phyloP scores from a whole-genome alignment of 106 monocot species.

The Allium cepa region DNA sequence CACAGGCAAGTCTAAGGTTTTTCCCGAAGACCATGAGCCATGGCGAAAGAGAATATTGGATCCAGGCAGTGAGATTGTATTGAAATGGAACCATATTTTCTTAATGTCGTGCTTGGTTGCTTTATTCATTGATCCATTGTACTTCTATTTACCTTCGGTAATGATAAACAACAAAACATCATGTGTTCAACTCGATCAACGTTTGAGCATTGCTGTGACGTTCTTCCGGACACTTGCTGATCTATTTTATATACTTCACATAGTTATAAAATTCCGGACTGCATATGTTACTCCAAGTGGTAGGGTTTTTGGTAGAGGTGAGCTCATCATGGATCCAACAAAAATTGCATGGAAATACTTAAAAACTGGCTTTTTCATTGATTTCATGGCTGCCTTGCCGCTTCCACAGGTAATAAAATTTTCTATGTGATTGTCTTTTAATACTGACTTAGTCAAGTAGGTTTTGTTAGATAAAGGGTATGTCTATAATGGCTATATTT shows the following conservation, averaged over 20 bases:
- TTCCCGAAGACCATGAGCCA: constrained; percentile 32
- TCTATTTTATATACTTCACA: constrained; percentile 67
- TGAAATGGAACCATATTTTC: constrained; percentile 64
- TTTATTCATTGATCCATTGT: constrained; percentile 60
- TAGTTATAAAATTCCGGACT: constrained; percentile 70
- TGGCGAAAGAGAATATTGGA: constrained; percentile 51
- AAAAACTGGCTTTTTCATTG: constrained; percentile 65
- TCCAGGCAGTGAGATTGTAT: constrained; percentile 45
- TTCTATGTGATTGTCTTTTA: no score
- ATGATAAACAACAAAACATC: constrained; percentile 12
- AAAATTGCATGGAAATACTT: constrained; percentile 63
- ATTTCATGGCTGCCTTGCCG: constrained; percentile 67
- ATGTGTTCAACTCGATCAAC: constrained; percentile 41
- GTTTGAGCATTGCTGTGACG: constrained; percentile 36
- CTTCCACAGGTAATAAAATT: constrained; percentile 63
- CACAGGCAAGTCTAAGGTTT: constrained; percentile 21
- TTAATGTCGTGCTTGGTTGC: constrained; percentile 47
- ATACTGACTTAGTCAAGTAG: no score
- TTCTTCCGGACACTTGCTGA: constrained; percentile 42
- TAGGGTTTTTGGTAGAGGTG: constrained; percentile 84
- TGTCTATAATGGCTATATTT: no score
- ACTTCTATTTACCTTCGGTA: constrained; percentile 55
- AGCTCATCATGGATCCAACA: constrained; percentile 72
- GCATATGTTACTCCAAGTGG: constrained; percentile 80
- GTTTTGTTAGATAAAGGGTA: no score